Base-by-base conservation (phyloP, 164 flowering plant species). In the Vitis rotundifolia region DNA sequence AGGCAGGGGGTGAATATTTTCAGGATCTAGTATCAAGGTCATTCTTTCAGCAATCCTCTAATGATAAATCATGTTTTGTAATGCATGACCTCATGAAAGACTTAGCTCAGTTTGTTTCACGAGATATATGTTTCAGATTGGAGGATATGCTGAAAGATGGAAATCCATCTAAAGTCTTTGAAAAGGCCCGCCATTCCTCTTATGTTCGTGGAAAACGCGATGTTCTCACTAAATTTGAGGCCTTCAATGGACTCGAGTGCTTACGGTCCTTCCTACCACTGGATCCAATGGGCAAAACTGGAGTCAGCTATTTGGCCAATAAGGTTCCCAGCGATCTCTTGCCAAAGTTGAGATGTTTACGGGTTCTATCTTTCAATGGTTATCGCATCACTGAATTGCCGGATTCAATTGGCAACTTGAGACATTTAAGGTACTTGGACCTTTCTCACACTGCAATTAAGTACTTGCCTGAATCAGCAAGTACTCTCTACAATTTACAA, bases 361-460 rank as follows among this genome's bases (percentile, higher is more conserved):
- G 75, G 52, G 71, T 61, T 0, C 57, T 73, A 26, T 64, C 68
- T 53, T 65, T 64, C 47, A 64, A 29, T 51, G 19, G 54, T 6
- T 64, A 22, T 57, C 29, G n/a, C 14, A 50, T 60, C 57, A 28
- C 59, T 9, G 31, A 51, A 29, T n/a, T 73, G 59, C 71, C 70
- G 4, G 37, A 53, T 28, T 67, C 70, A 1, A 22, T 73, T 12
- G 71, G 71, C 10, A 11, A 67, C 10, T 54, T 67, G 12, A 66
- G 54, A 52, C 71, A 73, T 67, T 54, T 73, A 8, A 69, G 75
- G 29, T 73, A 73, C 26, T 54, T 73, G 60, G 55, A 73, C 31
- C 75, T 73, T 31, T 71, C 75, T 58, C 53, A 49, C 37, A 64
- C 69, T 51, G 64, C 69, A 10, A 64, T 71, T 11, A 26, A 31